Evolutionary conservation across 2,329 filamentous ascomycete species (phyloP).

Genomic region (Aphanocladium album): DNA sequence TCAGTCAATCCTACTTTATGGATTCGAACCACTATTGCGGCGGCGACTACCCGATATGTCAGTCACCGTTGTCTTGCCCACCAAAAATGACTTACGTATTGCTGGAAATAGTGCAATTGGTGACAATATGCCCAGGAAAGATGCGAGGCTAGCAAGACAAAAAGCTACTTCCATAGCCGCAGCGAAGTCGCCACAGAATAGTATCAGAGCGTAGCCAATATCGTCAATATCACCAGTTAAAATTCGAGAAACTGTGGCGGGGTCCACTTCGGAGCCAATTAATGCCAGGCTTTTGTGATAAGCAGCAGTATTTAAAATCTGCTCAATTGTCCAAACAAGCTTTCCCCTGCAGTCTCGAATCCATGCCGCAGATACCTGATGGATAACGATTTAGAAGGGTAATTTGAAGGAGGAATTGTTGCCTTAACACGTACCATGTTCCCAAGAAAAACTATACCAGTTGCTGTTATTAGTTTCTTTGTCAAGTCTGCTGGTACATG

Average conservation of each 20-base stretch:
- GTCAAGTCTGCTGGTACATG: background rate
- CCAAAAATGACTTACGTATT: too few relatives aligned
- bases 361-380: background rate
- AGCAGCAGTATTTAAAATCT: background rate
- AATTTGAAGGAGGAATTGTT: background rate
- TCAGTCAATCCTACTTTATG: background rate
- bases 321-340: background rate
- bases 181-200: too few relatives aligned
- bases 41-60: background rate
- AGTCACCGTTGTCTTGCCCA: too few relatives aligned
- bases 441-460: background rate
- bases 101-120: too few relatives aligned
- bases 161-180: too few relatives aligned
- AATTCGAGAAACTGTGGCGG: background rate
- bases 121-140: too few relatives aligned
- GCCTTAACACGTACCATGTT: background rate
- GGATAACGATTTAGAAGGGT: background rate
- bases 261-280: background rate
- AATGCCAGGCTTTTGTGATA: background rate
- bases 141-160: too few relatives aligned
- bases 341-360: background rate
- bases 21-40: background rate
- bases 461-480: background rate
- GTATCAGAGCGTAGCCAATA: too few relatives aligned
- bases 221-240: background rate